Evolutionary conservation across 805 yeast genomes (phyloP).

Genomic region (Myxozyma lipomycoides): DNA sequence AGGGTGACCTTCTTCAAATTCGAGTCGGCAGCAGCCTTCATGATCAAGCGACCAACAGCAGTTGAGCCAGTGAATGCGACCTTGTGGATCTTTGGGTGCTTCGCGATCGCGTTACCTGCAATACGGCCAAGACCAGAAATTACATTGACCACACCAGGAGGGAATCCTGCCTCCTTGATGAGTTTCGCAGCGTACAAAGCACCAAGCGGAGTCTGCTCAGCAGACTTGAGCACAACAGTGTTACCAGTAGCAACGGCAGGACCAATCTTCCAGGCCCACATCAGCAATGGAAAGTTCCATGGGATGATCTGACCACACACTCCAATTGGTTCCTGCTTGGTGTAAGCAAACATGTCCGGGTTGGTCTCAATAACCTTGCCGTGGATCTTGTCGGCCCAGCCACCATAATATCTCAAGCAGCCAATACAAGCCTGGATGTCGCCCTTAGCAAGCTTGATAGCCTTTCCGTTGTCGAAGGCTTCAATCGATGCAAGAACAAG

Average conservation of each 20-base stretch:
- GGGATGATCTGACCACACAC: constrained; percentile 96
- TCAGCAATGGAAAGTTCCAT: constrained; percentile 93
- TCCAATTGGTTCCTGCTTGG: constrained; percentile 86
- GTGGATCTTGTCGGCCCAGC: constrained; percentile 82
- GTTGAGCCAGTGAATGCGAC: constrained; percentile 96
- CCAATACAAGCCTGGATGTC: constrained; percentile 68
- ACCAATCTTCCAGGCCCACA: constrained; percentile 93
- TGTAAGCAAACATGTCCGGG: constrained; percentile 64
- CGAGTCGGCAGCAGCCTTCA: constrained; percentile 74
- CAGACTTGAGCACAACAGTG: constrained; percentile 81
- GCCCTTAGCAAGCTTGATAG: constrained; percentile 54
- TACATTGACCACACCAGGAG: constrained; percentile 85
- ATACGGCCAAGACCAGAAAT: constrained; percentile 81
- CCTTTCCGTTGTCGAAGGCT: constrained; percentile 86
- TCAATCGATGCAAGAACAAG: constrained; percentile 77
- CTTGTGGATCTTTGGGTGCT: constrained; percentile 79
- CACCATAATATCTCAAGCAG: constrained; percentile 80
- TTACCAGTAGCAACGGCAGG: constrained; percentile 92
- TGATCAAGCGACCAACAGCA: constrained; percentile 77
- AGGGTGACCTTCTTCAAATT: constrained; percentile 86
- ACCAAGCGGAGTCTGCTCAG: constrained; percentile 88
- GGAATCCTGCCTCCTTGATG: constrained; percentile 78
- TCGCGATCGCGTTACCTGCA: constrained; percentile 75
- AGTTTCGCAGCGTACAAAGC: constrained; percentile 71
- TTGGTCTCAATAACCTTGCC: constrained; percentile 79